Evolutionary conservation across 129 eudicot species (phyloP).

Genomic region (Calendula officinalis): DNA sequence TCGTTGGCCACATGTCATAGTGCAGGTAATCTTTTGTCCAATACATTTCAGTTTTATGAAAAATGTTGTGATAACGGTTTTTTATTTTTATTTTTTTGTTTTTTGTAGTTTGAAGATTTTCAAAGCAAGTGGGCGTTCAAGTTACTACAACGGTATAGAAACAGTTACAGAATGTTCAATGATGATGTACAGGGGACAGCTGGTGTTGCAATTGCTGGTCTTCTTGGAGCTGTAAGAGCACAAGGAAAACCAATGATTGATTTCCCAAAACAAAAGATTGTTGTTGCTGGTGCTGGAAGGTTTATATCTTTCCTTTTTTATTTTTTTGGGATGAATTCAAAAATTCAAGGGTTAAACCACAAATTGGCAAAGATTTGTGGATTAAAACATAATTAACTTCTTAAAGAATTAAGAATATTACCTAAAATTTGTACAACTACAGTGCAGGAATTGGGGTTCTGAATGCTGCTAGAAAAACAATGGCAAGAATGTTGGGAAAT

Average conservation of each 20-base stretch:
- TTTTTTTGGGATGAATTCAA: background rate
- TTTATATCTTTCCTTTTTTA: conserved; percentile 16
- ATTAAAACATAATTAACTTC: no score
- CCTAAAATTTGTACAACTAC: conserved; percentile 33
- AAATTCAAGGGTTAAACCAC: no score
- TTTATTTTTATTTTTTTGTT: background rate
- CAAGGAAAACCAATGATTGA: conserved; percentile 95
- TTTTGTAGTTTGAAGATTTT: conserved; percentile 91
- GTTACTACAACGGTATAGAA: conserved; percentile 85
- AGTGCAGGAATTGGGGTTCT: conserved; percentile 99
- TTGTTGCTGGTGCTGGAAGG: conserved; percentile 99
- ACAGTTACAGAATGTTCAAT: conserved; percentile 87
- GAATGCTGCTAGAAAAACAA: conserved; percentile 96
- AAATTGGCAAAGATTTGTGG: no score
- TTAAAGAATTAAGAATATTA: no score
- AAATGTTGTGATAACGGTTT: background rate
- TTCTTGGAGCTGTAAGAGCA: conserved; percentile 97
- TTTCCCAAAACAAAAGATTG: conserved; percentile 91
- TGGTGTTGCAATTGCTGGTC: conserved; percentile 99
- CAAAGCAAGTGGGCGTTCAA: conserved; percentile 99
- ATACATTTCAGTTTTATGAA: background rate
- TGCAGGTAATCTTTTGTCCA: conserved; percentile 59
- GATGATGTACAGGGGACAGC: conserved; percentile 99
- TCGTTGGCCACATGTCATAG: conserved; percentile 95
- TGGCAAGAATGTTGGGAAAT: conserved; percentile 97